Conservation (phyloP, 805 yeast genomes). For the Yarrowia yakushimensis region DNA sequence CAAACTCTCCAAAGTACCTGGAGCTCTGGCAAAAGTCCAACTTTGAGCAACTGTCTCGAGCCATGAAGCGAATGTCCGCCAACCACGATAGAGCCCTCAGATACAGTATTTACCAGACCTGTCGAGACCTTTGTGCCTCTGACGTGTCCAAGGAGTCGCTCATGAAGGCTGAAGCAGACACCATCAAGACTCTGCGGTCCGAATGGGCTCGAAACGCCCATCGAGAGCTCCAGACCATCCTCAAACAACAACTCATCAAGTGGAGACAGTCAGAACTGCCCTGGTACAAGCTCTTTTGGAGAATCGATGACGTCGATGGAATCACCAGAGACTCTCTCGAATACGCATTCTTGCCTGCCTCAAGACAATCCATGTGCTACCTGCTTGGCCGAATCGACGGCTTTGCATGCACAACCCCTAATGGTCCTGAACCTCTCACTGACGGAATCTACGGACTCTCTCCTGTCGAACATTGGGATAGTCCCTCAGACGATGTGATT, state of each 20-base stretch:
- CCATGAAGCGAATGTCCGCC: conserved; percentile 10
- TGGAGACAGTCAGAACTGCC: conserved; percentile 31
- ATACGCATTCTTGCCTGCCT: conserved; percentile 33
- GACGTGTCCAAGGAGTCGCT: conserved; percentile 17
- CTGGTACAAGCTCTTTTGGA: conserved; percentile 41
- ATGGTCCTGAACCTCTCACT: neutral
- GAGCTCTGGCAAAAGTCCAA: conserved; percentile 31
- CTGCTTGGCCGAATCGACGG: conserved; percentile 37
- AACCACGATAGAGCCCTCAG: conserved; percentile 19
- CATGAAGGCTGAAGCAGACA: conserved; percentile 27
- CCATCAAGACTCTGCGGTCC: conserved; percentile 29
- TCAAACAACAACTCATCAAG: conserved; percentile 33
- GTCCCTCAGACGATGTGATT: conserved; percentile 14
- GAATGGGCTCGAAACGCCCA: conserved; percentile 41
- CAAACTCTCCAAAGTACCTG: conserved; percentile 32
- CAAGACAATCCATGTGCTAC: conserved; percentile 35
- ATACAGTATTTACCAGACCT: conserved; percentile 4
- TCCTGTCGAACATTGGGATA: conserved; percentile 8
- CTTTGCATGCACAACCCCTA: conserved; percentile 24
- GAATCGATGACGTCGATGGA: conserved; percentile 40
- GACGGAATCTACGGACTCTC: neutral
- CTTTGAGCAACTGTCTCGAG: conserved; percentile 29
- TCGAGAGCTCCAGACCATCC: conserved; percentile 39
- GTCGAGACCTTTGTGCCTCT: conserved; percentile 19
- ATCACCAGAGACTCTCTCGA: conserved; percentile 29